Evolutionary conservation across 1,284 basidiomycete species (phyloP).

Genomic region (Takashimella tepidaria): DNA sequence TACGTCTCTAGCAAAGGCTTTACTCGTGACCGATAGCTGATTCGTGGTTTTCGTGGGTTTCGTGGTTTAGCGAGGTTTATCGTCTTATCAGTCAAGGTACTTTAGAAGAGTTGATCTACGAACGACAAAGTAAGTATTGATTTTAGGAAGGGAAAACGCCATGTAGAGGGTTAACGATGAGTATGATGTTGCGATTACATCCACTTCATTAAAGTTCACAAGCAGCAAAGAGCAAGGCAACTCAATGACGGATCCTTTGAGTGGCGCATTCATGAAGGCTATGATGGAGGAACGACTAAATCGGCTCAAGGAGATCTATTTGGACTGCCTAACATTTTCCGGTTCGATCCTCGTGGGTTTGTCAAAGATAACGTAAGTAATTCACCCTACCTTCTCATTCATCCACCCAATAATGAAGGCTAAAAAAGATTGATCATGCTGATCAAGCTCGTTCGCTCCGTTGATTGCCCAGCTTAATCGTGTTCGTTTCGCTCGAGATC

Average conservation of each 20-base stretch:
- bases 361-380: conserved; percentile 29
- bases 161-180: not conserved
- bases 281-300: conserved; percentile 25
- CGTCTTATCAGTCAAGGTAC: conserved; percentile 53
- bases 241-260: conserved; percentile 46
- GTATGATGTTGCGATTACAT: not conserved
- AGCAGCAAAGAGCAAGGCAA: conserved; percentile 37
- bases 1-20: conserved; percentile 21
- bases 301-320: conserved; percentile 43
- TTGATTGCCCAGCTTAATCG: conserved; percentile 29
- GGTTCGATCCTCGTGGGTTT: conserved; percentile 39
- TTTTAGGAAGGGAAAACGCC: not conserved
- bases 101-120: conserved; percentile 50
- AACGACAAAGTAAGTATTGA: conserved; percentile 42
- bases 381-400: too few species aligned
- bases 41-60: too few species aligned
- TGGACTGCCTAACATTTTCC: conserved; percentile 45
- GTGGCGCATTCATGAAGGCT: conserved; percentile 38
- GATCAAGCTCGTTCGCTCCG: not conserved
- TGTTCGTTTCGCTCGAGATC: conserved; percentile 28
- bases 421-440: not conserved
- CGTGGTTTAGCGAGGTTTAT: conserved; percentile 48
- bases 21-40: not conserved
- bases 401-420: too few species aligned
- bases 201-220: conserved; percentile 33